Conservation (phyloP, 2,329 filamentous ascomycete species). For the Phialocephala sp. region DNA sequence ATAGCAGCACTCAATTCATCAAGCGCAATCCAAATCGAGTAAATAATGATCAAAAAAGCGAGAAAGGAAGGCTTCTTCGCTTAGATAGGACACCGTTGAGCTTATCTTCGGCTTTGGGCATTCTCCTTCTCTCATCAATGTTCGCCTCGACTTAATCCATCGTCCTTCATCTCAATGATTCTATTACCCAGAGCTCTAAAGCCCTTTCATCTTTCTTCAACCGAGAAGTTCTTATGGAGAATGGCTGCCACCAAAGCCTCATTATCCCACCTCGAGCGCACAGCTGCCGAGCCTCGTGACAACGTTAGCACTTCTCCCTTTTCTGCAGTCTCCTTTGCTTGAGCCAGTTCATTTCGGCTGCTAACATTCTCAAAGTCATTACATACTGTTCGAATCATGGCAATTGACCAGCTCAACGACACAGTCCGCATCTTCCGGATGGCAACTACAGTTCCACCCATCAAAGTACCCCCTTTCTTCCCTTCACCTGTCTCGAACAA, state of each 20-base stretch:
- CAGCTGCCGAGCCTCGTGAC: conserved; percentile 74
- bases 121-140: background rate
- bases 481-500: conserved; percentile 5
- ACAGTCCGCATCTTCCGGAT: conserved; percentile 73
- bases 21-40: no score
- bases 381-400: conserved; percentile 64
- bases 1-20: no score
- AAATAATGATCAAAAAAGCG: no score
- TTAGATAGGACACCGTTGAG: no score
- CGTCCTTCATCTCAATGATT: background rate
- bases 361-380: conserved; percentile 49
- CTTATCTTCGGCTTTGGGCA: background rate
- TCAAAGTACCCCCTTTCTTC: conserved; percentile 47
- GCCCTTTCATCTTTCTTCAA: background rate
- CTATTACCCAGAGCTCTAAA: background rate
- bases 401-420: conserved; percentile 69
- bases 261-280: conserved; percentile 70
- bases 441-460: conserved; percentile 53
- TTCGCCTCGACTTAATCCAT: background rate
- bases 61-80: no score
- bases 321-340: background rate
- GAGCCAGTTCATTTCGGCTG: background rate
- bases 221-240: background rate
- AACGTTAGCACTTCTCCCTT: conserved; percentile 47
- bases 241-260: conserved; percentile 23